Evolutionary conservation across 345 rosid genomes (phyloP).

Genomic region (Hirschfeldia incana): DNA sequence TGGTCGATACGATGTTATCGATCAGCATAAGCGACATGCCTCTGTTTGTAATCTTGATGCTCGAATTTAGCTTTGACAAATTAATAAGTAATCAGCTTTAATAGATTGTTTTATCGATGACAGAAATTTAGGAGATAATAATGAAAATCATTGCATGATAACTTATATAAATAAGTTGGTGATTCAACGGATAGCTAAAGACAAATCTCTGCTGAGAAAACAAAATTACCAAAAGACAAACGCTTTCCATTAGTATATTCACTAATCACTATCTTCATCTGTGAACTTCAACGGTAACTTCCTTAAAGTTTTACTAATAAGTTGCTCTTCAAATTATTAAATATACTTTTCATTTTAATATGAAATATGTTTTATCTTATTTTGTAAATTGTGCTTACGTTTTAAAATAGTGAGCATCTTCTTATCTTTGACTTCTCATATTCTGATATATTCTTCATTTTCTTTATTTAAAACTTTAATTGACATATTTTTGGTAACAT

Average conservation of each 20-base stretch:
- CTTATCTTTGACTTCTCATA: too few species aligned
- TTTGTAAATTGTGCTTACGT: too few species aligned
- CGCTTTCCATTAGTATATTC: background rate
- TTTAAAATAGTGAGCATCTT: too few species aligned
- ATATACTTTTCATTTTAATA: too few species aligned
- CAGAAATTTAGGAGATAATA: conserved; percentile 25
- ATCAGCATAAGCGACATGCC: background rate
- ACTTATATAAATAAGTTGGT: conserved; percentile 8
- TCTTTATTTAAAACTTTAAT: too few species aligned
- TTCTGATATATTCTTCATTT: too few species aligned
- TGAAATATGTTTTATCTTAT: too few species aligned
- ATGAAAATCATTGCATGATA: conserved; percentile 25
- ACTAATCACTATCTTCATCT: background rate
- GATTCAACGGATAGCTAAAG: conserved; percentile 23
- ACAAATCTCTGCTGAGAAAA: conserved; percentile 18
- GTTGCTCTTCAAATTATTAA: too few species aligned
- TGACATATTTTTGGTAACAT: too few species aligned
- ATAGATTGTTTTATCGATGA: background rate
- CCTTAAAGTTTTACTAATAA: background rate
- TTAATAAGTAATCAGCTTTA: background rate
- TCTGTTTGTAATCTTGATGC: background rate
- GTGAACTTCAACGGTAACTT: conserved; percentile 17
- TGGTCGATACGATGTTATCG: background rate
- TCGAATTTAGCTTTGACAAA: background rate
- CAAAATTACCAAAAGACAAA: conserved; percentile 9